Base-by-base conservation (phyloP, 2,329 filamentous ascomycete genomes). In the Aspergillus pseudoterreus region DNA sequence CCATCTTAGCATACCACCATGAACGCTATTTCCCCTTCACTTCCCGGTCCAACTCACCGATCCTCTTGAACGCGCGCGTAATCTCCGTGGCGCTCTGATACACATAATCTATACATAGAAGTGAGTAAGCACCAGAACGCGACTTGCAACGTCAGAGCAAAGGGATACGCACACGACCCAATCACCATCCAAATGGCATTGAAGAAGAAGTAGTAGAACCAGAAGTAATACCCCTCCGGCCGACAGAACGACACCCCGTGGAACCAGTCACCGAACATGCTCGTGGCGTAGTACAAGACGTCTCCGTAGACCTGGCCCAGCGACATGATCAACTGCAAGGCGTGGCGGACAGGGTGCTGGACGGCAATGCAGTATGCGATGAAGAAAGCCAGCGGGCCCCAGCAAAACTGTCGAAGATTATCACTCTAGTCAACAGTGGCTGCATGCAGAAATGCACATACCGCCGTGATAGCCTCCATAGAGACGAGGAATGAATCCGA, bases 401-500 rank as follows among this genome's bases (percentile, higher is more conserved):
- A 82, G 60, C 65, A 73, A 41, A 73, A 63, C 76, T 78, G 48
- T 51, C 10, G 1, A 11, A 27, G 11, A 6, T 22, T 14, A 14
- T 38, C 21, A 14, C 10, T 14, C 6, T 14, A 4, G 12, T 12
- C 4, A 6, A 17, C 12, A 45, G n/a, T 9, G 19, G 24, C 4
- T 30, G 3, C 2, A 19, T 45, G 6, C 11, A 21, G 14, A 47
- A 47, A 65, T 12, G 15, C 82, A 60, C 82, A 60, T 72, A 90
- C 86, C 19, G 83, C 83, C 2, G 90, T 95, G 51, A 94, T 81
- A 24, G 80, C 82, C 76, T 95, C 90, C 68, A 94, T 85, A 67
- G 86, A 90, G n/a, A 94, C 75, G 61, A 92, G 88, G 62, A 94
- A 92, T 2, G 84, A 78, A 64, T 92, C 86, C 15, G 84, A 82